Conservation (phyloP, 139 green algal genomes). For the Volvox africanus region DNA sequence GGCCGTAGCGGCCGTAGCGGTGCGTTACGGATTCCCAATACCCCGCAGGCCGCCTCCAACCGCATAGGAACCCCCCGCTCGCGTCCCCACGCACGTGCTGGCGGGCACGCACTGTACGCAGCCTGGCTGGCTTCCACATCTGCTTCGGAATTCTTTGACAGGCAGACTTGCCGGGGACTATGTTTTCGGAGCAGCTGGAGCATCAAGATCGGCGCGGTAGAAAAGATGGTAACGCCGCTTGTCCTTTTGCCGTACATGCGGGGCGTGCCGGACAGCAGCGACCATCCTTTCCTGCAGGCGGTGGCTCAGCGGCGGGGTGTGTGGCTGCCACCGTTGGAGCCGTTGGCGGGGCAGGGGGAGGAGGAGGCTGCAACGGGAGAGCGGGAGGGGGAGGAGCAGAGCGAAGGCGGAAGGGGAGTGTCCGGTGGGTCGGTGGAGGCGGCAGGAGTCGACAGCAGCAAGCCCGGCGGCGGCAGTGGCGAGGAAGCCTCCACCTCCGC, state of each 20-base stretch:
- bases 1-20: background rate
- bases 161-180: background rate
- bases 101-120: conserved; percentile 17
- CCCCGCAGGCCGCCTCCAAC: too few species aligned
- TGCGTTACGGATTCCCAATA: too few species aligned
- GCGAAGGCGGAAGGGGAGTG: background rate
- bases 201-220: background rate
- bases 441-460: too few species aligned
- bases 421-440: background rate
- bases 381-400: background rate
- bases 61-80: too few species aligned
- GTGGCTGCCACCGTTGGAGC: background rate
- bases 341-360: background rate
- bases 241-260: background rate
- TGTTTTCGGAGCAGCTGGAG: conserved; percentile 33
- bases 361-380: background rate
- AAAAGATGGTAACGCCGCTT: background rate
- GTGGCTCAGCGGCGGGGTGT: background rate
- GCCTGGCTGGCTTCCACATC: background rate
- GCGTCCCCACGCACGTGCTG: background rate
- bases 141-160: background rate
- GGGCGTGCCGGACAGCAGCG: conserved; percentile 1
- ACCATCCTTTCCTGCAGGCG: background rate
- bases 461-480: too few species aligned
- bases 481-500: background rate